Evolutionary conservation across 23 red algal species (phyloP), one percentile per base, ranked within the genome.

Genomic region (Gracilaria caudata): DNA sequence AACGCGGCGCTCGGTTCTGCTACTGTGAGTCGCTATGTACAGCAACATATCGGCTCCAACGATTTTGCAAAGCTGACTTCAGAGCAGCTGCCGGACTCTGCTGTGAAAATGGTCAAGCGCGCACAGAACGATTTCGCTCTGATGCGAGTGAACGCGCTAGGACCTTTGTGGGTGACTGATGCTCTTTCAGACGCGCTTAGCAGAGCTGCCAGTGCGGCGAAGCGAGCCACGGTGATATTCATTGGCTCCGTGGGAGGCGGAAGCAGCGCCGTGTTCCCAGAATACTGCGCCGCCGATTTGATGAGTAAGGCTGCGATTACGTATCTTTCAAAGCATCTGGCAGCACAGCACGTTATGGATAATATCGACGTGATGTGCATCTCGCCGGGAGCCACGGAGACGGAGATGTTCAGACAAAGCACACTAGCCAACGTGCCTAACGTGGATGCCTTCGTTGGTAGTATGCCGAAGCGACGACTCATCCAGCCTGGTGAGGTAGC

Each of bases 311-410:
- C 92, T 17, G 92, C 92, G 1, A 41, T 88, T 63, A 81, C 92
- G 49, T 94, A 94, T 45, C 78, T 94, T 16, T 87, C 92, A 66
- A 94, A 94, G 64, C 92, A 94, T 40, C 65, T 94, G 29, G 92
- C 92, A 51, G 92, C 92, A 5, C 37, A 78, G 79, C 79, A 94
- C 65, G 82, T 87, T 6, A 73, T 55, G 57, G 78, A 81, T n/a
- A 57, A 47, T 17, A 81, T 94, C 30, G 92, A 94, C 73, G 71
- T 94, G 60, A 71, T 86, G 43, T 94, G 92, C 33, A 65, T 94
- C 32, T 66, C 92, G 55, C 92, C 92, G 19, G 92, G 92, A 14
- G 92, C 92, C n/a, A 94, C 92, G n/a, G 92, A 94, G 77, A 94
- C 92, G 14, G 92, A 86, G 12, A 94, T 94, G 92, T 94, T 94